Conservation (phyloP, 176 grass and related monocot species). For the Eleusine coracana region DNA sequence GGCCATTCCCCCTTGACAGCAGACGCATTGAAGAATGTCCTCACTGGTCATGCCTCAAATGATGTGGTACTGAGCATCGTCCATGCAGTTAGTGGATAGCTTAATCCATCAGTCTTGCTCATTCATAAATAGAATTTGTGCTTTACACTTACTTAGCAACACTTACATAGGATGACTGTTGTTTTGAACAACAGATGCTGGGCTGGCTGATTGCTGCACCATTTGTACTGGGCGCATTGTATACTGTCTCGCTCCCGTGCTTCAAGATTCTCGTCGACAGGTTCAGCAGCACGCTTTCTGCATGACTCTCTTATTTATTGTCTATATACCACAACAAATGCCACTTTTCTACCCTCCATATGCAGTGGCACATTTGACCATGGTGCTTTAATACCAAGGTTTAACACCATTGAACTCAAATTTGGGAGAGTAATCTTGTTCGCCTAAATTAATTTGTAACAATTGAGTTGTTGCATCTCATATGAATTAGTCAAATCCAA, state of each 20-base stretch:
- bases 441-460: no score
- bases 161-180: slow-evolving; percentile 8
- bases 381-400: no score
- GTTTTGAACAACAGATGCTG: slow-evolving; percentile 59
- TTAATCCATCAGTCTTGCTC: background rate
- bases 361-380: no score
- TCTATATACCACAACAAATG: no score
- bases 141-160: background rate
- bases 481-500: no score
- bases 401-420: no score
- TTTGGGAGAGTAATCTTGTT: no score
- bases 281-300: slow-evolving; percentile 58
- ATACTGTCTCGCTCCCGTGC: slow-evolving; percentile 53
- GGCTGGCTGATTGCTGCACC: slow-evolving; percentile 80
- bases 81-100: slow-evolving; percentile 61
- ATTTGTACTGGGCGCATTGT: slow-evolving; percentile 57
- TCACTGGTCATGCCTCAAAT: slow-evolving; percentile 77
- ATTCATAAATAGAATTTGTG: background rate
- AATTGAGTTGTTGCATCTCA: no score
- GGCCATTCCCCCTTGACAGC: slow-evolving; percentile 70
- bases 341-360: no score
- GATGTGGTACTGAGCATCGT: slow-evolving; percentile 71
- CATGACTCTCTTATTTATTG: no score
- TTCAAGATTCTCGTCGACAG: slow-evolving; percentile 67
- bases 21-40: slow-evolving; percentile 80